Evolutionary conservation across 176 grass and related monocot genomes (phyloP).

Genomic region (Cenchrus fungigraminus): DNA sequence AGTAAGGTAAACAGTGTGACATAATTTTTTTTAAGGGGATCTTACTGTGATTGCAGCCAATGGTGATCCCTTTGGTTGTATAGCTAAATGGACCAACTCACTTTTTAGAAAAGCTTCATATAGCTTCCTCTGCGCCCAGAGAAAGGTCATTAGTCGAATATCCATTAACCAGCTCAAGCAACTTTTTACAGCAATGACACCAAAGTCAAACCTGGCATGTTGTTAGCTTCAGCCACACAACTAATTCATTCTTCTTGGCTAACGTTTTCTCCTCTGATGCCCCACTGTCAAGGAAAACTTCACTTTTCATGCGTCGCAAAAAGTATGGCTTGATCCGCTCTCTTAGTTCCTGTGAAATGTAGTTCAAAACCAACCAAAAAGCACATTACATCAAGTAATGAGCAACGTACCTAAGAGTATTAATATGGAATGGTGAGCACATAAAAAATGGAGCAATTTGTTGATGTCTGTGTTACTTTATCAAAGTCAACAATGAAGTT

Average conservation of each 20-base stretch:
- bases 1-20: constrained; percentile 21
- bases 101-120: constrained; percentile 97
- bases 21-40: constrained; percentile 8
- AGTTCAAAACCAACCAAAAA: constrained; percentile 32
- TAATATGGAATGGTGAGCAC: not conserved
- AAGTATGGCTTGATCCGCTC: constrained; percentile 90
- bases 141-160: constrained; percentile 23
- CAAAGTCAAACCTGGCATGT: constrained; percentile 64
- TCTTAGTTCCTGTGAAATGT: constrained; percentile 69
- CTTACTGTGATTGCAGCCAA: constrained; percentile 84
- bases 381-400: constrained; percentile 25
- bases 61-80: constrained; percentile 55
- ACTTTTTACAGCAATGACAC: constrained; percentile 3
- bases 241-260: constrained; percentile 79
- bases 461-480: not conserved
- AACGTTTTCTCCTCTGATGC: constrained; percentile 46
- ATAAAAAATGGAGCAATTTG: not conserved
- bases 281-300: constrained; percentile 66
- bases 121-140: constrained; percentile 72
- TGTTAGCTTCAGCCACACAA: constrained; percentile 91
- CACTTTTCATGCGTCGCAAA: constrained; percentile 82
- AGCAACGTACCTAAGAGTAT: not conserved
- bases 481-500: not conserved
- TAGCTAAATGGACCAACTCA: constrained; percentile 67
- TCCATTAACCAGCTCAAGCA: constrained; percentile 16